Evolutionary conservation across 208 protist species (phyloP), one percentile per base, ranked within the genome.

Genomic region (Sergeia podlipaevii): DNA sequence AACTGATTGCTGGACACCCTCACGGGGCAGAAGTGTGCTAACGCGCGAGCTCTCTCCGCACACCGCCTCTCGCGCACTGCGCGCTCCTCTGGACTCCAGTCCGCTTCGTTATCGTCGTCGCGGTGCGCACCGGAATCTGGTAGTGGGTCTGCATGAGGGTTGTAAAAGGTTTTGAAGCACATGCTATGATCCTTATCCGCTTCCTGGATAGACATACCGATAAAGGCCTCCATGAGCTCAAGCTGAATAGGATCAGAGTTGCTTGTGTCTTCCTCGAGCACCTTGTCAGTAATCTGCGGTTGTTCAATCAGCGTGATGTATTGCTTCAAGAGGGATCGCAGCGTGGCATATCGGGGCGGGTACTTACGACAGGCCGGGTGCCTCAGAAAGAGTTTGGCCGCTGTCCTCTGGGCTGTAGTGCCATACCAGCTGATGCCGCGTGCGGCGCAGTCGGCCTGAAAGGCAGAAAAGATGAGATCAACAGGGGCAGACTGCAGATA

Each of bases 151-250:
- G 63, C 62, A 39, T 74, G 65, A 18, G 62, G 56, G 47, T 80
- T 79, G 47, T 71, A 78, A 46, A 87, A 92, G 13, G 61, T 82
- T 56, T 89, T 89, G 67, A 79, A 92, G 65, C 85, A 89, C 50
- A 75, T 58, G 1, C 43, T 39, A 3, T 51, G 39, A 34, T 67
- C 70, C 6, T 17, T 43, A 10, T 58, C 53, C 15, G 50, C 33
- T 17, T 51, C 28, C 1, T 37, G 44, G 8, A 72, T 49, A 51
- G 60, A 74, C 41, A 67, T 26, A 17, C 56, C 52, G 61, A 93
- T 87, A 57, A 75, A 81, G 8, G 70, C 77, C 32, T 84, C 65
- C 67, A 93, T 79, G 11, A 89, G 47, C 8, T 86, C 65, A 1
- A 68, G 15, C 24, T 74, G 64, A 27, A 89, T 66, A 0, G 65